A percentile compares a stretch with the other conserved stretches of the same genome.
Conservation (phyloP, 441 rosid genomes). For the Brassica hybrid region DNA sequence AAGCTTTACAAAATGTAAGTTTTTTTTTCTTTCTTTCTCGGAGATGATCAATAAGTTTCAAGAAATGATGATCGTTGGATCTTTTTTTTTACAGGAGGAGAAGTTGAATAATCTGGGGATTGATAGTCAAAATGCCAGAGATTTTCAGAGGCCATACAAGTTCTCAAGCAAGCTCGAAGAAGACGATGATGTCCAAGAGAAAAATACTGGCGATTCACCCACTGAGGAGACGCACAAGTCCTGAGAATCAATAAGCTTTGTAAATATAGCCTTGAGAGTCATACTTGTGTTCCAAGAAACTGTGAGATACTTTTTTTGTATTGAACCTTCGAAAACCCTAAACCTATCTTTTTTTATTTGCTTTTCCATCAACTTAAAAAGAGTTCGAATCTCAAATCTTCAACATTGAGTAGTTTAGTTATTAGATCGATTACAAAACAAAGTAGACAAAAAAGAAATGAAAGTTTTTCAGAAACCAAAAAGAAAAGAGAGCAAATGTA, state of each 20-base stretch:
- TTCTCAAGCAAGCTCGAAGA: conserved; percentile 50
- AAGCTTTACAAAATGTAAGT: conserved; percentile 78
- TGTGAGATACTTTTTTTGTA: conserved; percentile 22
- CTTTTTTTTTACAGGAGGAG: conserved; percentile 66
- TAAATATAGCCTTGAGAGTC: conserved; percentile 31
- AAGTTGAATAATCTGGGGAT: conserved; percentile 70
- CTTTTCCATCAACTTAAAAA: not conserved
- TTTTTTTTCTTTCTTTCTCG: not conserved
- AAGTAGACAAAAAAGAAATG: not conserved
- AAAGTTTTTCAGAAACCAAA: too few relatives aligned
- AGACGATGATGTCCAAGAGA: conserved; percentile 47
- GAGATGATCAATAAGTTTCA: not conserved
- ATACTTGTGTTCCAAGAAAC: conserved; percentile 32
- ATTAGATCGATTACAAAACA: conserved; percentile 22
- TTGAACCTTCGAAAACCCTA: not conserved
- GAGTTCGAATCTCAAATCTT: not conserved
- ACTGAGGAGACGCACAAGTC: conserved; percentile 60
- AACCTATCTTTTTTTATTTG: not conserved
- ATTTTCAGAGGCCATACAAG: conserved; percentile 80
- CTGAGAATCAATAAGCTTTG: conserved; percentile 35
- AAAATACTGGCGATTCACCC: conserved; percentile 53
- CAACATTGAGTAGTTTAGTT: conserved; percentile 17
- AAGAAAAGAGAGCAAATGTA: conserved; percentile 36
- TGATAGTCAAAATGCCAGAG: conserved; percentile 69
- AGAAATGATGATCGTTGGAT: not conserved